Evolutionary conservation across 768 basidiomycete species (phyloP).

Genomic region (Russula virescens): DNA sequence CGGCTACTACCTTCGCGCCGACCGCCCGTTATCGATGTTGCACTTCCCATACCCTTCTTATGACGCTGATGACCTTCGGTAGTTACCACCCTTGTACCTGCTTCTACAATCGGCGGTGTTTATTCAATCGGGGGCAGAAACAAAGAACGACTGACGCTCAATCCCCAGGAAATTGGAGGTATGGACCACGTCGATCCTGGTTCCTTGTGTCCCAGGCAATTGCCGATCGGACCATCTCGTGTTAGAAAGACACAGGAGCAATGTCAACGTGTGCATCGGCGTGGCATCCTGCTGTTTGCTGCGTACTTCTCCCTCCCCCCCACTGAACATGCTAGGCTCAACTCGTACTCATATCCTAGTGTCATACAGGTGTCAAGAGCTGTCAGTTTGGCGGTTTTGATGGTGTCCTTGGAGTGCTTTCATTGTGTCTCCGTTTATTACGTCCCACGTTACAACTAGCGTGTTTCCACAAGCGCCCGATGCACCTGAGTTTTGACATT

Average conservation of each 20-base stretch:
- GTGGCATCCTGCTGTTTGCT: conserved; percentile 6
- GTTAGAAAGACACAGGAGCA: neutral
- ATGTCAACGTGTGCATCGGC: conserved; percentile 1
- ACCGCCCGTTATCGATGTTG: conserved; percentile 13
- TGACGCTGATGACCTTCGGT: conserved; percentile 5
- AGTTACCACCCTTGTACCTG: conserved; percentile 2
- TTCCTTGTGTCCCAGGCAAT: neutral
- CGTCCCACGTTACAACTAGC: neutral
- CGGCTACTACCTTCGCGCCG: conserved; percentile 2
- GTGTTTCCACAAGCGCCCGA: neutral
- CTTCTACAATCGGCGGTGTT: neutral
- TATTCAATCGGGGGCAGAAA: neutral
- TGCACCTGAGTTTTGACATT: neutral
- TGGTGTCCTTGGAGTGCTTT: neutral
- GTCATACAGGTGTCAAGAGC: neutral
- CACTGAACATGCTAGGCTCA: conserved; percentile 2
- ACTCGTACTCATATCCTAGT: neutral
- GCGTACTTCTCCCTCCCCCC: neutral
- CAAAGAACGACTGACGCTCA: neutral
- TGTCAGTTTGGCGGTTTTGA: neutral
- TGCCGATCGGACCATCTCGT: neutral
- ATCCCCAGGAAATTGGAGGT: neutral
- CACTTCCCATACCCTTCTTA: neutral
- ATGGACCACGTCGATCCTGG: neutral
- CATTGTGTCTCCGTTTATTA: neutral